A percentile compares a stretch with the other conserved stretches of the same genome.
phyloP scores from a whole-genome alignment of 2,329 filamentous ascomycete species.

The Graphilbum fragrans region DNA sequence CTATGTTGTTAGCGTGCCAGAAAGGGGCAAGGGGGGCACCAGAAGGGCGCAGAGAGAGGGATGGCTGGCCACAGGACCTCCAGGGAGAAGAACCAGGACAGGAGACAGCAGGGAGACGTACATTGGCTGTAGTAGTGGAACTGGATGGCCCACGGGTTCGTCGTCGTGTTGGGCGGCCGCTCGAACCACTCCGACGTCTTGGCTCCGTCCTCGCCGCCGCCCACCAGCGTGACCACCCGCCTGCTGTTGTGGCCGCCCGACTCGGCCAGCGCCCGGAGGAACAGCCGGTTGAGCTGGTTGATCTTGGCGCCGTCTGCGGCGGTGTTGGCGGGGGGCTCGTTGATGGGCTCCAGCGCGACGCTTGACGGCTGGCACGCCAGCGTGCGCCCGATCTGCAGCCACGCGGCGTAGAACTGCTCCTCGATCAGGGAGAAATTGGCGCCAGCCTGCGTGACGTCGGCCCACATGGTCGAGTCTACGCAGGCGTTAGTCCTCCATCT shows the following conservation, averaged over 20 bases:
- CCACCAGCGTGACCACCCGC: conserved; percentile 43
- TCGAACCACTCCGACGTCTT: conserved; percentile 44
- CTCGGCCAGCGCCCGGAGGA: conserved; percentile 38
- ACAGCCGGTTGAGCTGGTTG: conserved; percentile 45
- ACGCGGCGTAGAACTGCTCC: conserved; percentile 41
- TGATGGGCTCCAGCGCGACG: conserved; percentile 47
- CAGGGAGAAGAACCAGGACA: too few species aligned
- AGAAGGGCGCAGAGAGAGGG: too few species aligned
- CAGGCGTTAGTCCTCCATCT: too few species aligned
- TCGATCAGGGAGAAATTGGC: conserved; percentile 40
- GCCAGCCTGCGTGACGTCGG: conserved; percentile 31
- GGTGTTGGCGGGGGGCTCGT: conserved; percentile 42
- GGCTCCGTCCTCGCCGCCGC: conserved; percentile 34
- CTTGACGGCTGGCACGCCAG: conserved; percentile 40
- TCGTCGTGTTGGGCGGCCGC: conserved; percentile 28
- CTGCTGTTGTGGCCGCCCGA: conserved; percentile 42
- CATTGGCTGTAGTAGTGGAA: conserved; percentile 50
- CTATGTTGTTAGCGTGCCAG: conserved; percentile 2
- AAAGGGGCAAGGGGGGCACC: too few species aligned
- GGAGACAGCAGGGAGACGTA: conserved; percentile 9
- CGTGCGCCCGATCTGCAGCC: conserved; percentile 43
- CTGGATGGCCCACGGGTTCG: conserved; percentile 46
- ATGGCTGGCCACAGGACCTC: too few species aligned
- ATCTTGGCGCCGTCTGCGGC: conserved; percentile 34
- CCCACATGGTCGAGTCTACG: conserved; percentile 46